Evolutionary conservation across 177 flowering plant genomes (phyloP), one percentile per base, ranked within the genome.

Genomic region (Vitis hybrid): DNA sequence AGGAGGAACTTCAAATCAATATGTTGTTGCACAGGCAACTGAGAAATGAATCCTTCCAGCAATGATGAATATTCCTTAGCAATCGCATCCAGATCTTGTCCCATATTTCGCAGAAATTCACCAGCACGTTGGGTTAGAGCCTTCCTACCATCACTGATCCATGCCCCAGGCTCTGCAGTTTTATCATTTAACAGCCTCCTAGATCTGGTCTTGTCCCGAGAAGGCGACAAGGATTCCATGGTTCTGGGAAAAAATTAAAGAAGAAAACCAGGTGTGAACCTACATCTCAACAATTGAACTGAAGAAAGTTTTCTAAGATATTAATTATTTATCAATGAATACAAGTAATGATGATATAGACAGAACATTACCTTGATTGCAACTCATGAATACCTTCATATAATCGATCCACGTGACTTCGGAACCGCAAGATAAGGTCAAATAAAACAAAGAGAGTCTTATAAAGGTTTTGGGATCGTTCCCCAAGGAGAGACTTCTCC

Each of bases 401-500:
- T 70, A 96, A 75, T 62, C 97, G 79, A 74, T 96, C 99, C 6
- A 92, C 98, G 75, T 84, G 93, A 72, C 93, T 88, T 72, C 90
- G 80, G 75, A 96, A 96, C 17, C 84, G 84, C 75, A 96, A 75
- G 66, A 96, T 88, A 59, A 96, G 94, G 78, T 94, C 99, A 82
- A 96, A 87, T 75, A 96, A 75, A 62, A 75, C 80, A 79, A 92
- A 92, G 51, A 96, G 92, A 4, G 88, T 84, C 81, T 87, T 92
- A 70, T 78, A 85, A 61, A 96, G 87, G 73, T 80, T 61, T 74
- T 85, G 89, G 14, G 99, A 92, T 51, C 88, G 79, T 70, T 96
- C 97, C 11, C 99, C 99, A 59, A 96, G 95, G 49, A 96, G 93
- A 74, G 99, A 92, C 77, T 96, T 96, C 83, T 93, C 97, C 60